These are phyloP conservation scores for Artemisia annua DNA, from an alignment of 129 eudicot species.

Conservation along the genomic window DNA sequence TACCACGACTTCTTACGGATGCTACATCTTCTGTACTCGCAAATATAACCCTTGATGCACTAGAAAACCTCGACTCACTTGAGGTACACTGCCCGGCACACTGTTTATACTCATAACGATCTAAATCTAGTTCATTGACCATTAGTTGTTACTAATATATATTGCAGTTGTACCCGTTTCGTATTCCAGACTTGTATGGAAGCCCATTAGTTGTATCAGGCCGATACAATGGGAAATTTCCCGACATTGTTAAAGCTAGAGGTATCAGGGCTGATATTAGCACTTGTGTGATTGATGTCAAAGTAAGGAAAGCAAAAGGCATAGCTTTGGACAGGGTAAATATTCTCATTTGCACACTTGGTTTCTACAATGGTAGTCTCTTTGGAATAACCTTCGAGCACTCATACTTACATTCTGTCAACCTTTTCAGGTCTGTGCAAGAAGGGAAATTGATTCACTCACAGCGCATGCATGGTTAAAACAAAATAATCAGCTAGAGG, in stretches of 20 bases:
- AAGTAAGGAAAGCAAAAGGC: conserved; percentile 56
- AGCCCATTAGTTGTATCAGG: conserved; percentile 76
- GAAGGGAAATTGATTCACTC: conserved; percentile 60
- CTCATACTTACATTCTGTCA: background rate
- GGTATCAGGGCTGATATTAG: conserved; percentile 72
- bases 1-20: conserved; percentile 51
- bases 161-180: conserved; percentile 68
- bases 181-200: conserved; percentile 65
- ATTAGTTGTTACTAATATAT: background rate
- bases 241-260: conserved; percentile 46
- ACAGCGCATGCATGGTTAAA: conserved; percentile 79
- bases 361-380: background rate
- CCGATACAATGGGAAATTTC: conserved; percentile 68
- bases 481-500: conserved; percentile 59
- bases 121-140: background rate
- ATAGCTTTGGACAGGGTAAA: conserved; percentile 74
- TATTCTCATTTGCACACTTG: conserved; percentile 1
- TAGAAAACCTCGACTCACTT: conserved; percentile 53
- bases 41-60: conserved; percentile 54
- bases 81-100: conserved; percentile 54
- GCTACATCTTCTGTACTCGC: conserved; percentile 66
- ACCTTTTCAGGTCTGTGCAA: conserved; percentile 60
- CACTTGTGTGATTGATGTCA: conserved; percentile 39
- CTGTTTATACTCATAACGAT: conserved; percentile 17
- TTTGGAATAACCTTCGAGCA: background rate